Base-by-base conservation (phyloP, 495 filamentous ascomycete species). In the Glonium stellatum region DNA sequence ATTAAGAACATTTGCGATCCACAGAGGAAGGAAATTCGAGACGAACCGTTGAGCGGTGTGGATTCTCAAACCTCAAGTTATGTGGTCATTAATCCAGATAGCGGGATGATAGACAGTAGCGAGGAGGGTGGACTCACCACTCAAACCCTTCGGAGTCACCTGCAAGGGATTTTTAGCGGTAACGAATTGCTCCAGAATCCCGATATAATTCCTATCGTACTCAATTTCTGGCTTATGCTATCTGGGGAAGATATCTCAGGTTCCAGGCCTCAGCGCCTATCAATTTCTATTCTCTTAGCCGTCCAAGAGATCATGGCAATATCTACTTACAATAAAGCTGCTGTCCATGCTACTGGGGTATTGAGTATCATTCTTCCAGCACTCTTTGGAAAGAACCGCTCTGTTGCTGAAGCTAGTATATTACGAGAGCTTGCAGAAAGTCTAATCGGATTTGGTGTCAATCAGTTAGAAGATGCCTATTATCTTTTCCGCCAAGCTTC, bases 321-420 rank as follows among this genome's bases (percentile, higher is more conserved):
- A 37, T 95, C 89, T 12, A 81, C 83, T 55, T 80, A 82, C 71
- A 97, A 96, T 71, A 75, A 90, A 44, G 79, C 84, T 54, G 84
- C 85, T 54, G 73, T 96, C 51, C 90, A 96, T 74, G 76, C 82
- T 50, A 90, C 89, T 21, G 87, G 87, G 6, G 80, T 91, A 54
- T 72, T 96, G 27, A 87, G 82, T 37, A 79, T 80, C 23, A 81
- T 95, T 49, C 73, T 97, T 4, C 82, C 79, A n/a, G 64, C 84
- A 48, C 70, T 89, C 49, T 87, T 92, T 66, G 78, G 81, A 48
- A 70, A 73, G 49, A 65, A 60, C 19, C 61, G 55, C 37, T 54
- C 54, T 36, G 15, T 55, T 19, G 21, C 44, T 9, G 58, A 60
- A 21, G 34, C 54, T 41, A 27, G 46, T 39, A 52, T 83, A 36